Percentiles rank a stretch among this genome's conserved stretches.
Conservation (phyloP, 1,284 basidiomycete species). For the Ganoderma lucidum region DNA sequence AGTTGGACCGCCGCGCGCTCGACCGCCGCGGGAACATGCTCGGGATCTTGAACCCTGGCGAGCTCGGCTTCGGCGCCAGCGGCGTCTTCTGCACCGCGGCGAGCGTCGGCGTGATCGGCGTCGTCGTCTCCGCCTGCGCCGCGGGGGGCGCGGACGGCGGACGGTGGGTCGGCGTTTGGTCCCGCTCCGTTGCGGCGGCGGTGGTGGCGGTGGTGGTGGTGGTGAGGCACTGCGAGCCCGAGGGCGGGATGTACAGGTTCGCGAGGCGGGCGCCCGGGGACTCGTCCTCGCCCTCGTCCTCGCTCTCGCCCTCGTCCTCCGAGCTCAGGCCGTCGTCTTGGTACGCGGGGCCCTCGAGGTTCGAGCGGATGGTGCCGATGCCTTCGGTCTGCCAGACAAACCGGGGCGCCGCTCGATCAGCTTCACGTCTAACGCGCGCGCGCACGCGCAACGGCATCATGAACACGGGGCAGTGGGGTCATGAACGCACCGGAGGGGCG, state of each 20-base stretch:
- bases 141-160: conserved; percentile 17
- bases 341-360: conserved; percentile 62
- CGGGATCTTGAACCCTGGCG: conserved; percentile 42
- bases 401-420: neutral
- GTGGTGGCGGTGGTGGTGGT: too few species aligned
- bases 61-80: conserved; percentile 36
- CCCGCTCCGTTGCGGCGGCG: conserved; percentile 11
- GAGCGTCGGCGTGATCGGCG: conserved; percentile 34
- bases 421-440: neutral
- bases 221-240: conserved; percentile 2
- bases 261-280: conserved; percentile 31
- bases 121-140: conserved; percentile 13
- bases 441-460: neutral
- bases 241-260: conserved; percentile 32
- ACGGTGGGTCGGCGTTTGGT: conserved; percentile 27
- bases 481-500: conserved; percentile 77
- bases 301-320: conserved; percentile 55
- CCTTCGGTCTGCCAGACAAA: conserved; percentile 76
- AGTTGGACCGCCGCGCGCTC: conserved; percentile 41
- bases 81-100: conserved; percentile 35
- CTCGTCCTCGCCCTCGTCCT: conserved; percentile 49
- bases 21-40: conserved; percentile 49
- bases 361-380: conserved; percentile 84
- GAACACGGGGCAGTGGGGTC: conserved; percentile 13
- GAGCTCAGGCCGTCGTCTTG: conserved; percentile 83